Conservation (phyloP, 441 rosid genomes). For the Sinapis alba region DNA sequence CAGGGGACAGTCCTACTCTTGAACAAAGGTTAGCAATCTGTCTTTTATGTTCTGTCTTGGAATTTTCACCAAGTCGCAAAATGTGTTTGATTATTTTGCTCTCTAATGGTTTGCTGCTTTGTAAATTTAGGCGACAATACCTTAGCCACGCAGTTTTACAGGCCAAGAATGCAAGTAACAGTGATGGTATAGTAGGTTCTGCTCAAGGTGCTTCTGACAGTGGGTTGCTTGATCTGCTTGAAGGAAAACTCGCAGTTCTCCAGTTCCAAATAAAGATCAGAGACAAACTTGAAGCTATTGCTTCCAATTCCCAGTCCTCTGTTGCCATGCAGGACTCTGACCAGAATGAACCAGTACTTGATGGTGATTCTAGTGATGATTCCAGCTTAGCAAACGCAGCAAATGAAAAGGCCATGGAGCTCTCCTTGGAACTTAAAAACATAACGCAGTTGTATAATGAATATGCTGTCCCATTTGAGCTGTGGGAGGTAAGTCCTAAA, state of each 20-base stretch:
- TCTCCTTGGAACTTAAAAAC: conserved; percentile 88
- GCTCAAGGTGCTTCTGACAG: conserved; percentile 56
- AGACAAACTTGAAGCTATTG: conserved; percentile 77
- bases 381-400: conserved; percentile 56
- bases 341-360: conserved; percentile 34
- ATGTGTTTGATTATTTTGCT: not conserved
- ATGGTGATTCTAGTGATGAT: conserved; percentile 46
- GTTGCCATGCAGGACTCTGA: conserved; percentile 56
- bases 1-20: conserved; percentile 66
- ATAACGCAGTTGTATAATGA: conserved; percentile 95
- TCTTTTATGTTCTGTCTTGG: not conserved
- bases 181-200: conserved; percentile 58
- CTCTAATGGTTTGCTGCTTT: conserved; percentile 34
- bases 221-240: conserved; percentile 94
- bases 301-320: conserved; percentile 56
- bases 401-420: conserved; percentile 82
- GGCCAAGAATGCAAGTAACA: conserved; percentile 86
- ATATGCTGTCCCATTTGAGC: conserved; percentile 94
- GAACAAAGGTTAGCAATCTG: conserved; percentile 69
- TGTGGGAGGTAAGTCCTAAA: conserved; percentile 78
- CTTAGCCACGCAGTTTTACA: conserved; percentile 94
- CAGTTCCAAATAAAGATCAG: conserved; percentile 90
- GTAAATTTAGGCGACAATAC: conserved; percentile 73
- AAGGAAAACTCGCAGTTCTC: conserved; percentile 93
- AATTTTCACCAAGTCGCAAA: not conserved